Percentiles rank a stretch among this genome's conserved stretches.
Evolutionary conservation across 257 asterid species (phyloP).

Genomic region (Nicotiana tabacum): DNA sequence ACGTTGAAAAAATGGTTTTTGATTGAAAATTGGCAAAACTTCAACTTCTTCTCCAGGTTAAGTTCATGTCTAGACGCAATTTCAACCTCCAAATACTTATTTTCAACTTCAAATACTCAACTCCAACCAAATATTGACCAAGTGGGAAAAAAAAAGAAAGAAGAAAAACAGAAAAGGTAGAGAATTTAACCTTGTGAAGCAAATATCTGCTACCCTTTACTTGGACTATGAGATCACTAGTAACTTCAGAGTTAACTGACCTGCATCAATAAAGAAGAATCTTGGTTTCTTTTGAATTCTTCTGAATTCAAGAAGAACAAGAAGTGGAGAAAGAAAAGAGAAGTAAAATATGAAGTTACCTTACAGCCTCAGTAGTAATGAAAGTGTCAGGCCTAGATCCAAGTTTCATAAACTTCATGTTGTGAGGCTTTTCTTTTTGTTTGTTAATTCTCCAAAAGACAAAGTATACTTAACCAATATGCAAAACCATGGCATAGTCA

Average conservation of each 20-base stretch:
- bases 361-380: constrained; percentile 45
- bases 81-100: not conserved
- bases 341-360: constrained; percentile 24
- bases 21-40: not conserved
- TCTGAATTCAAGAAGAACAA: not conserved
- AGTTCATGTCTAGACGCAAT: not conserved
- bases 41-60: not conserved
- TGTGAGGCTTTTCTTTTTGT: not conserved
- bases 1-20: not conserved
- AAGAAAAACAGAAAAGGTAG: not conserved
- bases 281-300: not conserved
- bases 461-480: not conserved
- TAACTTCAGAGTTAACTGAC: constrained; percentile 64
- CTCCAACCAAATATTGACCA: not conserved
- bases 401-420: constrained; percentile 62
- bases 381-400: constrained; percentile 61
- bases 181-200: constrained; percentile 60
- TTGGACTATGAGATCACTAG: constrained; percentile 66
- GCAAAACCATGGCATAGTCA: constrained; percentile 22
- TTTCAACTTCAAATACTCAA: not conserved
- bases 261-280: constrained; percentile 26
- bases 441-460: not conserved
- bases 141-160: not conserved
- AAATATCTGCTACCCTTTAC: constrained; percentile 57
- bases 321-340: not conserved